Base-by-base conservation (phyloP, 176 grass and related monocot species). In the Oryza rufipogon region DNA sequence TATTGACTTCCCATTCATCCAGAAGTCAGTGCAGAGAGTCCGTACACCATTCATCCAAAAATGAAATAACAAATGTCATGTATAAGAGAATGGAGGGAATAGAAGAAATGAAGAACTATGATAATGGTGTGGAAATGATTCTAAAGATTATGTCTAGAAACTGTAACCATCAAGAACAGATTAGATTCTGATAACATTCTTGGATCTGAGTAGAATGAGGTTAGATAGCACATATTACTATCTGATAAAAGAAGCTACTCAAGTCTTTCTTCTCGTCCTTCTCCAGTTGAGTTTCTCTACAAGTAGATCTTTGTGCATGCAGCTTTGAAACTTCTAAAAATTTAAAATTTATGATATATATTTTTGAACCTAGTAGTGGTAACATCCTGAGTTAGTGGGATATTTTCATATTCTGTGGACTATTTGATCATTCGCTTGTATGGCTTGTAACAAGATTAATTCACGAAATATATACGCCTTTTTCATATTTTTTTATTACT, bases 1-100 rank as follows among this genome's bases (percentile, higher is more conserved):
- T 73, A 74, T 65, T 67, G 15, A 58, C 33, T 73, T 81, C 3
- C 2, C 47, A 42, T 45, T 75, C 46, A 22, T 81, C 25, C 49
- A 60, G 36, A 81, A 39, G 33, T 34, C 69, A 33, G 9, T 6
- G 19, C 20, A 69, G 14, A 58, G 14, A 80, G 19, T 25, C 23
- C 23, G 4, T 30, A 78, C 15, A 69, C 3, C 4, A 25, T 76
- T 76, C 11, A 56, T 41, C 39, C 39, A 41, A 41, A 41, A 41
- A 22, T 49, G 10, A 58, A 73, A 11, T 4, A 39, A 41, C 39
- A 7, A 41, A 41, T 8, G 39, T 41, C 39, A 41, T 41, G 39
- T 8, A 41, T 8, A 41, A 41, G 39, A 41, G 39, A 41, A 41
- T 41, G 39, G 39, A 41, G 38, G 38, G 38, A 39, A 2, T 36